Percentiles rank a stretch among this genome's conserved stretches.
phyloP scores from a whole-genome alignment of 139 green algal species.

The Ulvella scutata region DNA sequence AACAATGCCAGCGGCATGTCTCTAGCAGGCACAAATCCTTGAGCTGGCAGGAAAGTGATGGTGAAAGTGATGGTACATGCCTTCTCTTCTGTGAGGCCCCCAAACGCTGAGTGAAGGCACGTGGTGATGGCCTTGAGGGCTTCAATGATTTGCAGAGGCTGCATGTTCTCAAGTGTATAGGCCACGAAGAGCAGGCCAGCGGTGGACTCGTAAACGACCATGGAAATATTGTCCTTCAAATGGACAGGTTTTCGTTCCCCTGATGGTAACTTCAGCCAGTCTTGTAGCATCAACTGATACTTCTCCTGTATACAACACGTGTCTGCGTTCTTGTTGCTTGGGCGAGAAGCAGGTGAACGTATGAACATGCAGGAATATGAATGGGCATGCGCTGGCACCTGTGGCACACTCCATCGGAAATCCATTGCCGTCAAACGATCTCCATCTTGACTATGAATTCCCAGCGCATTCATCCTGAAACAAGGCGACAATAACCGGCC shows the following conservation, averaged over 20 bases:
- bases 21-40: not conserved
- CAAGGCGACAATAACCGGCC: too few species aligned
- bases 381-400: too few species aligned
- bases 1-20: not conserved
- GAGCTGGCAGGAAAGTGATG: not conserved
- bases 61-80: not conserved
- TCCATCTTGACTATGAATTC: not conserved
- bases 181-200: not conserved
- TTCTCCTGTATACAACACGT: not conserved
- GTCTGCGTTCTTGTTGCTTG: too few species aligned
- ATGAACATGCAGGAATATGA: too few species aligned
- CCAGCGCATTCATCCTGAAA: not conserved
- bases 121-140: not conserved
- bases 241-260: not conserved
- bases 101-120: not conserved
- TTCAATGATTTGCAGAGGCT: not conserved
- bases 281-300: not conserved
- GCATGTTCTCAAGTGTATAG: slow-evolving; percentile 1
- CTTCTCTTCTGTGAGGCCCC: not conserved
- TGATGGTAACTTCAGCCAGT: not conserved
- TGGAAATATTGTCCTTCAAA: not conserved
- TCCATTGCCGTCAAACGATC: not conserved
- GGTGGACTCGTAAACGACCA: not conserved
- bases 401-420: not conserved
- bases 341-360: too few species aligned